Conservation (phyloP, 208 protist genomes). For the Trypanosoma caninum region DNA sequence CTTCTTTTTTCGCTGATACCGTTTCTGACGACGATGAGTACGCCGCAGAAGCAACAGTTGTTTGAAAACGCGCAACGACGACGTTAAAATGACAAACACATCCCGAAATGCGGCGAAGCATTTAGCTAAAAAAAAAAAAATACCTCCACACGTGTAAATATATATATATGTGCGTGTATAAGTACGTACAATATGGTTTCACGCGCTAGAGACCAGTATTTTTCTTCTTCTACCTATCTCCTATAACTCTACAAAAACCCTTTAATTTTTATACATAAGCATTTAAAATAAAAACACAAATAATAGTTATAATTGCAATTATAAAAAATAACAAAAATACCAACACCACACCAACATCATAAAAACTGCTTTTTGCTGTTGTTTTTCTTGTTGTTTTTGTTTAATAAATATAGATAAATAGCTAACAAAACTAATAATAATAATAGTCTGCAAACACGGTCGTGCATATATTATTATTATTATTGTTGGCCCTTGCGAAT, state of each 20-base stretch:
- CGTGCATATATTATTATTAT: neutral
- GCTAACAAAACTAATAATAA: neutral
- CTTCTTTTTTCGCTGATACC: conserved; percentile 2
- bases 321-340: neutral
- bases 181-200: neutral
- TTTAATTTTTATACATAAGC: too few species aligned
- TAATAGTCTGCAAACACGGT: too few species aligned
- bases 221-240: neutral
- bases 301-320: conserved; percentile 3
- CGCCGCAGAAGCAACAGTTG: conserved; percentile 18
- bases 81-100: conserved; percentile 16
- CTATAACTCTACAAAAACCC: neutral
- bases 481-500: conserved; percentile 52
- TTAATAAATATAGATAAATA: too few species aligned
- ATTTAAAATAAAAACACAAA: too few species aligned
- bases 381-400: too few species aligned
- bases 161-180: neutral
- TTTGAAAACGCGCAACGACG: conserved; percentile 34
- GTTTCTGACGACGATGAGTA: conserved; percentile 23
- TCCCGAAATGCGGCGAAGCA: conserved; percentile 34
- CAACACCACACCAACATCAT: neutral
- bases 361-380: too few species aligned
- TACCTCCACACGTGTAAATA: neutral
- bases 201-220: too few species aligned
- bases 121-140: conserved; percentile 4